Percentiles rank a stretch among this genome's conserved stretches.
Conservation (phyloP, 352 stramenopile genomes). For the Pythium scleroteichum region DNA sequence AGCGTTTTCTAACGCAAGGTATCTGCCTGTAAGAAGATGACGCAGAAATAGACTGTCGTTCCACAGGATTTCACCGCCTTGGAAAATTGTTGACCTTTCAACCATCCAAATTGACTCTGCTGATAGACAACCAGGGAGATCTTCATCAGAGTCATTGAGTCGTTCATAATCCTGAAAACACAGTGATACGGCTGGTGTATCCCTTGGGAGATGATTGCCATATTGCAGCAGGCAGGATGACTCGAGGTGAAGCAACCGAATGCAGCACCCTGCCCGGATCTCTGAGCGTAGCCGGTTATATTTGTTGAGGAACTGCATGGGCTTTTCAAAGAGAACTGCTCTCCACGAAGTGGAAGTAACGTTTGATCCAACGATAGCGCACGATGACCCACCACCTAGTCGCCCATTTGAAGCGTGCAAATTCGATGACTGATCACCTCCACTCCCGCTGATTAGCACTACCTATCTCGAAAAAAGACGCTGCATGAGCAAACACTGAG, state of each 20-base stretch:
- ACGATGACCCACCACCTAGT: conserved; percentile 32
- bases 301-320: not conserved
- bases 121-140: conserved; percentile 32
- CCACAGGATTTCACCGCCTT: conserved; percentile 63
- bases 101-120: conserved; percentile 68
- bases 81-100: conserved; percentile 44
- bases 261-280: conserved; percentile 53
- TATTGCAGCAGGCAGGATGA: conserved; percentile 64
- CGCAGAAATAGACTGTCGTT: conserved; percentile 48
- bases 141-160: conserved; percentile 21
- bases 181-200: conserved; percentile 34
- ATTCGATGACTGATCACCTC: conserved; percentile 49
- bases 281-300: not conserved
- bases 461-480: conserved; percentile 31
- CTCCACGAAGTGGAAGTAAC: conserved; percentile 63
- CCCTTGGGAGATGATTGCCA: conserved; percentile 1
- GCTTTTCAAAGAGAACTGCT: conserved; percentile 54
- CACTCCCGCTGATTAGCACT: conserved; percentile 40
- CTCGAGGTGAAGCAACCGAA: conserved; percentile 69
- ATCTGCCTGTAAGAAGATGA: conserved; percentile 58
- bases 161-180: conserved; percentile 37
- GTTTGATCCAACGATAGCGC: conserved; percentile 51
- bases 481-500: not conserved
- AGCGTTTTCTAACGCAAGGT: conserved; percentile 42
- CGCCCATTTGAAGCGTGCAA: conserved; percentile 69